Conservation (phyloP, 2,329 filamentous ascomycete genomes). For the Aspergillus sp. region DNA sequence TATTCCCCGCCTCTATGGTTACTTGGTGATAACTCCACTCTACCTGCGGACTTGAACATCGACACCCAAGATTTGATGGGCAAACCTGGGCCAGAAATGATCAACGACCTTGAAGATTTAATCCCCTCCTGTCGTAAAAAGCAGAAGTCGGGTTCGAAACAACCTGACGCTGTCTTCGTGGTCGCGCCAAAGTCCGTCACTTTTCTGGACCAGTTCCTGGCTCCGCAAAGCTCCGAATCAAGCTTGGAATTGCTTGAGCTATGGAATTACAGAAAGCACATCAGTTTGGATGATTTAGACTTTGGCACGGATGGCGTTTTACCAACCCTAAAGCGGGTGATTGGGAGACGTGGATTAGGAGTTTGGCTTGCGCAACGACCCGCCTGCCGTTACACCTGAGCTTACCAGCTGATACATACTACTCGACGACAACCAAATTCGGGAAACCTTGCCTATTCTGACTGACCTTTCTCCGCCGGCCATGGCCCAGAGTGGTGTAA, state of each 20-base stretch:
- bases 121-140: constrained; percentile 31
- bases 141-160: constrained; percentile 6
- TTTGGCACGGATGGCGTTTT: constrained; percentile 49
- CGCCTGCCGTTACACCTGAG: constrained; percentile 19
- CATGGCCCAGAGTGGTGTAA: not conserved
- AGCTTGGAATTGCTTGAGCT: constrained; percentile 38
- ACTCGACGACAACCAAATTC: not conserved
- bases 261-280: constrained; percentile 46
- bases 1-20: constrained; percentile 55
- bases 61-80: constrained; percentile 51
- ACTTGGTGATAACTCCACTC: constrained; percentile 39
- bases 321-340: constrained; percentile 45
- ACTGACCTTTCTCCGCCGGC: not conserved
- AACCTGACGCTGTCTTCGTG: constrained; percentile 35
- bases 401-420: constrained; percentile 1
- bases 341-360: constrained; percentile 50
- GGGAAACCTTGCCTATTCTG: not conserved
- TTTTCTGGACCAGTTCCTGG: constrained; percentile 41
- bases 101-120: constrained; percentile 35
- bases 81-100: constrained; percentile 42
- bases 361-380: constrained; percentile 47
- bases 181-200: constrained; percentile 48
- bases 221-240: constrained; percentile 11
- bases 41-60: constrained; percentile 36
- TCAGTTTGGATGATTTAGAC: constrained; percentile 55